Evolutionary conservation across 345 rosid species (phyloP).

Genomic region (Eutrema japonicum): DNA sequence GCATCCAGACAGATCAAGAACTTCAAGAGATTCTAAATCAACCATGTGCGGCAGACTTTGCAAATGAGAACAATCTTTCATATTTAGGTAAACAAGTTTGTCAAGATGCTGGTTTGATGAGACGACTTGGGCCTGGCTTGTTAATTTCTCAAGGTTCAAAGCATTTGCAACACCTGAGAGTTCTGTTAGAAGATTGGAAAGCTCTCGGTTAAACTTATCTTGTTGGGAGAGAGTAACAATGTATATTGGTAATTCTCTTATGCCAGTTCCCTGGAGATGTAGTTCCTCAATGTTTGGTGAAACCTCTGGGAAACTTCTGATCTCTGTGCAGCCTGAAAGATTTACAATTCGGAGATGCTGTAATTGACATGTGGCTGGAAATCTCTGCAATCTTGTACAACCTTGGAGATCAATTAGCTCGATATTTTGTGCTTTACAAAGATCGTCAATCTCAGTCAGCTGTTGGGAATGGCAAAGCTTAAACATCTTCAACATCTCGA

Average conservation of each 20-base stretch:
- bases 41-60: slow-evolving; percentile 20
- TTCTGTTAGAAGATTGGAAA: not conserved
- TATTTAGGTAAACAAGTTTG: slow-evolving; percentile 20
- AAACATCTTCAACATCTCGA: slow-evolving; percentile 15
- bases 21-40: slow-evolving; percentile 27
- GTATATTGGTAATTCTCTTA: slow-evolving; percentile 8
- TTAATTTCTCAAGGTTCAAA: not conserved
- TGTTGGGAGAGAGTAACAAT: not conserved
- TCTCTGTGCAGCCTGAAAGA: slow-evolving; percentile 9
- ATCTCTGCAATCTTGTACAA: slow-evolving; percentile 16
- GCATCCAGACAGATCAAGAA: slow-evolving; percentile 36
- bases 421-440: not conserved
- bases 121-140: not conserved
- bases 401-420: slow-evolving; percentile 29
- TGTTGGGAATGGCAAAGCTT: slow-evolving; percentile 24
- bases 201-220: not conserved
- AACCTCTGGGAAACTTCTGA: slow-evolving; percentile 5
- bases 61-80: slow-evolving; percentile 22
- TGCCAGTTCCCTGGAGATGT: slow-evolving; percentile 25
- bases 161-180: not conserved
- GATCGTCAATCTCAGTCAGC: not conserved
- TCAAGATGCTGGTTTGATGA: not conserved
- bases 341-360: slow-evolving; percentile 23
- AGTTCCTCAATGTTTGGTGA: slow-evolving; percentile 11
- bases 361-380: not conserved